phyloP scores from a whole-genome alignment of 140 eudicot genomes.

The Oenanthe javanica region DNA sequence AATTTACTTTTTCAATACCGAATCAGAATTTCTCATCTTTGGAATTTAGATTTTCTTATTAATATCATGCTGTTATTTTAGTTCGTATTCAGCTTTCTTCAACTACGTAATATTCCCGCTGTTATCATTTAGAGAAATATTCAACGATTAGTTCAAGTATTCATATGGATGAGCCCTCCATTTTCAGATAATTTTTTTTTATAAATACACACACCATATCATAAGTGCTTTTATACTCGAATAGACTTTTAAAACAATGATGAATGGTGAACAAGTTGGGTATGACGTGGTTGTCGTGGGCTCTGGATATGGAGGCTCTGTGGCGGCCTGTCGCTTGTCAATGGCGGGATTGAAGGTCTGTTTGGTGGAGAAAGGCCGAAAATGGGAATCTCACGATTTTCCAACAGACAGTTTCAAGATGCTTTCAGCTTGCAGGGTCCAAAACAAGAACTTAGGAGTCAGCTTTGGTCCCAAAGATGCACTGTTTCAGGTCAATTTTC shows the following conservation, averaged over 20 bases:
- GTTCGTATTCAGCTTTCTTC: background rate
- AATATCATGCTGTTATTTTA: background rate
- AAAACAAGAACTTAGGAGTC: slow-evolving; percentile 20
- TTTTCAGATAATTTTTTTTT: no score
- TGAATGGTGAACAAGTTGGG: slow-evolving; percentile 20
- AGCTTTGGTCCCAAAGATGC: slow-evolving; percentile 32
- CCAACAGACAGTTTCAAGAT: slow-evolving; percentile 24
- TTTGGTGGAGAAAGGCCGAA: slow-evolving; percentile 41
- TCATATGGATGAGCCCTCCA: background rate
- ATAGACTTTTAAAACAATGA: background rate
- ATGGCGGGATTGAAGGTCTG: slow-evolving; percentile 35
- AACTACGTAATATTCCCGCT: background rate
- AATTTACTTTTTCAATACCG: background rate
- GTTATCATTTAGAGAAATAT: background rate
- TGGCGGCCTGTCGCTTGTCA: slow-evolving; percentile 43
- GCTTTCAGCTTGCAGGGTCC: slow-evolving; percentile 26
- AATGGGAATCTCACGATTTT: slow-evolving; percentile 38
- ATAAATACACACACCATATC: background rate
- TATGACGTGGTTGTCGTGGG: slow-evolving; percentile 47
- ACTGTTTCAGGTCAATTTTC: slow-evolving; percentile 24
- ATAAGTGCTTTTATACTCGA: background rate
- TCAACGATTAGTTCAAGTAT: background rate
- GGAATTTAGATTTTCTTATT: background rate
- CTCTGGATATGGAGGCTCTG: slow-evolving; percentile 48
- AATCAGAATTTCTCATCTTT: background rate